phyloP scores from a whole-genome alignment of 2,329 filamentous ascomycete genomes.

The Trichoderma asperellum region DNA sequence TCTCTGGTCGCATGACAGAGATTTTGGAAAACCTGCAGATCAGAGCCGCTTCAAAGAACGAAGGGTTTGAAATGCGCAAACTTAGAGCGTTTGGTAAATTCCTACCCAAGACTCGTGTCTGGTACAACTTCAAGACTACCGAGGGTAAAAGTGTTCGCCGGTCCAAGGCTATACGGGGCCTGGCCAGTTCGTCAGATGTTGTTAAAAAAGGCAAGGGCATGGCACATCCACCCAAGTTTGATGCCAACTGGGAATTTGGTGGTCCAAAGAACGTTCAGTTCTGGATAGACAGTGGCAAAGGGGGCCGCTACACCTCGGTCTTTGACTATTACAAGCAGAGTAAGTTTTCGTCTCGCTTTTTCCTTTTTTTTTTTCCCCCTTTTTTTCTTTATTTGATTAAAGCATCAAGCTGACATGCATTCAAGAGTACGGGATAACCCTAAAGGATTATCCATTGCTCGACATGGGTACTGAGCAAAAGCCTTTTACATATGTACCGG shows the following conservation, averaged over 20 bases:
- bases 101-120: slow-evolving; percentile 46
- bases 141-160: slow-evolving; percentile 40
- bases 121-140: slow-evolving; percentile 39
- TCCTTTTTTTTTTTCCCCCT: neutral
- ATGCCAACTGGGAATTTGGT: slow-evolving; percentile 35
- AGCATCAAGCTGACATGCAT: slow-evolving; percentile 4
- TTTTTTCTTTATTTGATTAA: neutral
- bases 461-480: slow-evolving; percentile 64
- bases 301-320: slow-evolving; percentile 44
- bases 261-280: slow-evolving; percentile 43
- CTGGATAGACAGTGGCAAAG: slow-evolving; percentile 36
- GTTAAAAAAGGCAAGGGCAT: slow-evolving; percentile 17
- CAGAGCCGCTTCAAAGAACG: slow-evolving; percentile 23
- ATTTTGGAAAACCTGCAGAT: slow-evolving; percentile 40
- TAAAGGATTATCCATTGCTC: slow-evolving; percentile 59
- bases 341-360: slow-evolving; percentile 37
- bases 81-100: slow-evolving; percentile 44
- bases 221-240: slow-evolving; percentile 34
- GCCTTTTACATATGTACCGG: slow-evolving; percentile 65
- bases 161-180: slow-evolving; percentile 38
- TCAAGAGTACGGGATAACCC: slow-evolving; percentile 42
- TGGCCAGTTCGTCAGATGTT: slow-evolving; percentile 37
- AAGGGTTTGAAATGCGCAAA: slow-evolving; percentile 26
- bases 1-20: slow-evolving; percentile 41
- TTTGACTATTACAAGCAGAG: slow-evolving; percentile 51